Evolutionary conservation across 768 basidiomycete species (phyloP).

Genomic region (Pisolithus sp.): DNA sequence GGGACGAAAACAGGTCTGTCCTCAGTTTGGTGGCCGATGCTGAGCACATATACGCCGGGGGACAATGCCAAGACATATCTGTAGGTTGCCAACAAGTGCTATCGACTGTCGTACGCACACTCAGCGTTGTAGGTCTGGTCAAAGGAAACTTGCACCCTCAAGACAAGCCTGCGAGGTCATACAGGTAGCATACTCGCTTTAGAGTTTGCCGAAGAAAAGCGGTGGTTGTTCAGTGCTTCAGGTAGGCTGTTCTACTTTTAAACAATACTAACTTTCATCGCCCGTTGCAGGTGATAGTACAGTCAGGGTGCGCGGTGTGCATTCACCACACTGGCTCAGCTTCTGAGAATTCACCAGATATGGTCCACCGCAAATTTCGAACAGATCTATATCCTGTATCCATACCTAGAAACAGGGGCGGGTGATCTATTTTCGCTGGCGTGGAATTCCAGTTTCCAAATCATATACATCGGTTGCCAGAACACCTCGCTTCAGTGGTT

Average conservation of each 20-base stretch:
- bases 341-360: conserved; percentile 41
- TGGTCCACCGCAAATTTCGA: conserved; percentile 72
- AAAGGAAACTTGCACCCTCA: conserved; percentile 60
- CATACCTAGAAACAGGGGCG: conserved; percentile 72
- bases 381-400: conserved; percentile 66
- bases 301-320: conserved; percentile 51
- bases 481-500: conserved; percentile 93
- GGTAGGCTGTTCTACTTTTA: conserved; percentile 35
- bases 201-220: conserved; percentile 64
- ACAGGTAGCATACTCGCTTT: conserved; percentile 79
- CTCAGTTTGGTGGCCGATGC: conserved; percentile 70
- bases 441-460: conserved; percentile 64
- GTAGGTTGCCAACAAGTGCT: conserved; percentile 34
- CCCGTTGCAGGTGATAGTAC: conserved; percentile 71
- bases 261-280: neutral
- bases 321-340: neutral
- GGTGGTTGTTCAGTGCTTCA: conserved; percentile 88
- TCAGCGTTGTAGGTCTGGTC: conserved; percentile 70
- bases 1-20: conserved; percentile 62
- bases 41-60: conserved; percentile 74
- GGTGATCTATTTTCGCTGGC: conserved; percentile 85
- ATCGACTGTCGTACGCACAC: neutral
- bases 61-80: conserved; percentile 69
- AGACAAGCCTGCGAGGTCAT: conserved; percentile 70
- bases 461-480: conserved; percentile 84